A percentile compares a stretch with the other conserved stretches of the same genome.
phyloP scores from a whole-genome alignment of 257 asterid species.

The Ophiorrhiza pumila region DNA sequence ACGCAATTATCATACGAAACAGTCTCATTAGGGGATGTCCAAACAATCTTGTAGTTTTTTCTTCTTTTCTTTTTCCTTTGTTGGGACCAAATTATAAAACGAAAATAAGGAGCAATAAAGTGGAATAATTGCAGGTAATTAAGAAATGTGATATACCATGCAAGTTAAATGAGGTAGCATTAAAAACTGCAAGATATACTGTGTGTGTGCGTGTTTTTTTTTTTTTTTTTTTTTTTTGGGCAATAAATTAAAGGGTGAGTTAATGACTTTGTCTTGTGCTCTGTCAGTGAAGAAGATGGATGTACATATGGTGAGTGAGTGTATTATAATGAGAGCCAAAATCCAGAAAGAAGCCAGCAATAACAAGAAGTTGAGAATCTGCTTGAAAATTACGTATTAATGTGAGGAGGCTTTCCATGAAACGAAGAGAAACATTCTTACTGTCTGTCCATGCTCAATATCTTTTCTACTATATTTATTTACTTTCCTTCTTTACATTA shows the following conservation, averaged over 20 bases:
- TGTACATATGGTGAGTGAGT: background rate
- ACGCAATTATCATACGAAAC: too few relatives aligned
- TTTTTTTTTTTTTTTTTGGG: background rate
- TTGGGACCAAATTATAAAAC: background rate
- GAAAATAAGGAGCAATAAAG: background rate
- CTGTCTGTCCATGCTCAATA: background rate
- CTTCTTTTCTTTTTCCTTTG: background rate
- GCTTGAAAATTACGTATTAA: background rate
- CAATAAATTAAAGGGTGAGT: background rate
- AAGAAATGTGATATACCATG: background rate
- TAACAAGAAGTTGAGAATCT: constrained; percentile 16
- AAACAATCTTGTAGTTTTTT: too few relatives aligned
- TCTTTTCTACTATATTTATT: too few relatives aligned
- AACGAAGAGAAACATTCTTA: background rate
- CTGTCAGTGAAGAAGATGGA: background rate
- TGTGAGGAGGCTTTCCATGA: background rate
- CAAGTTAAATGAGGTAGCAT: background rate
- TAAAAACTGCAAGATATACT: background rate
- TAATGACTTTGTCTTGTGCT: too few relatives aligned
- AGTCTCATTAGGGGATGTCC: too few relatives aligned
- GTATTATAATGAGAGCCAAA: background rate
- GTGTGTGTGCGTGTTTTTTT: background rate
- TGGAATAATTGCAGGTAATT: background rate
- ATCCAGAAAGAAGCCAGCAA: constrained; percentile 11
- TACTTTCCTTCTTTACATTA: too few relatives aligned